Evolutionary conservation across 352 stramenopile species (phyloP).

Genomic region (Pythium periplocum): DNA sequence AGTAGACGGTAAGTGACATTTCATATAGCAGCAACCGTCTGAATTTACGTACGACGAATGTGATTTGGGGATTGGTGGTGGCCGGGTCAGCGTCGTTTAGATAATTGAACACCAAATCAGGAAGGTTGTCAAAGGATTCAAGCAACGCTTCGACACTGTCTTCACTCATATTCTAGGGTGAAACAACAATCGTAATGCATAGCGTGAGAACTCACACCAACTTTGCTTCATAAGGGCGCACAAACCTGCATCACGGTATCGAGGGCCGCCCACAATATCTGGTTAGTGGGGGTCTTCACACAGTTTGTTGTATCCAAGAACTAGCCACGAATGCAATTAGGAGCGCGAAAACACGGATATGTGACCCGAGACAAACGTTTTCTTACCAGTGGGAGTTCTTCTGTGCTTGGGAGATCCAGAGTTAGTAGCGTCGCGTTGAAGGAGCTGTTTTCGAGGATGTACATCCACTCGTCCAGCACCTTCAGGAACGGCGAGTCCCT

Average conservation of each 20-base stretch:
- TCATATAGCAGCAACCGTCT: slow-evolving; percentile 3
- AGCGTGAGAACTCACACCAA: neutral
- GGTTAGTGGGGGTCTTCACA: slow-evolving; percentile 73
- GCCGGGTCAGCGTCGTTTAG: slow-evolving; percentile 62
- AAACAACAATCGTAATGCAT: neutral
- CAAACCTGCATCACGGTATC: slow-evolving; percentile 81
- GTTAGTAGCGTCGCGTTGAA: slow-evolving; percentile 70
- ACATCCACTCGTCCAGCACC: slow-evolving; percentile 87
- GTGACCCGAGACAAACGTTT: neutral
- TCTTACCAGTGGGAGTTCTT: slow-evolving; percentile 64
- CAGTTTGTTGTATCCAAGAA: slow-evolving; percentile 71
- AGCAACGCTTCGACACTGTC: slow-evolving; percentile 72
- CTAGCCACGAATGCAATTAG: slow-evolving; percentile 18
- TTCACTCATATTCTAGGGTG: slow-evolving; percentile 66
- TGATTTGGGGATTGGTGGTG: slow-evolving; percentile 62
- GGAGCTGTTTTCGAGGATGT: slow-evolving; percentile 67
- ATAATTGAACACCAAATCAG: slow-evolving; percentile 81
- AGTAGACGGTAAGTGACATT: slow-evolving; percentile 1
- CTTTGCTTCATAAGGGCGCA: neutral
- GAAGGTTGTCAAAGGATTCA: slow-evolving; percentile 85
- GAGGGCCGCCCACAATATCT: slow-evolving; percentile 74
- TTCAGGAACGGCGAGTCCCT: slow-evolving; percentile 48
- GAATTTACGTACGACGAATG: slow-evolving; percentile 56
- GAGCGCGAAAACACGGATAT: neutral
- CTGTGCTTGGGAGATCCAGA: slow-evolving; percentile 61